phyloP scores from a whole-genome alignment of 2,329 filamentous ascomycete genomes.

The Fusarium solani-melongenae region DNA sequence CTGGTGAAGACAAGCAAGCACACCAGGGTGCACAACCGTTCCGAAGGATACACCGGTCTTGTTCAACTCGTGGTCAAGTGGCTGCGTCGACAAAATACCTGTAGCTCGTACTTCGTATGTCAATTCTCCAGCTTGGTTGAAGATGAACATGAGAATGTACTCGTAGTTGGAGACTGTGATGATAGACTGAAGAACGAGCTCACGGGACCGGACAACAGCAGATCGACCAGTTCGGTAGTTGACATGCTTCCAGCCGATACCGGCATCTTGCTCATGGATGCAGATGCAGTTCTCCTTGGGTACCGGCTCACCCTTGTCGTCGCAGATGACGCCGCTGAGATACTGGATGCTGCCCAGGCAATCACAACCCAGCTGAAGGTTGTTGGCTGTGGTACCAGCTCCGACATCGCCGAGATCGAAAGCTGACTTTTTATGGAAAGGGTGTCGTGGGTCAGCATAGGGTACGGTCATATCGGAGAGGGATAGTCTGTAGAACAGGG shows the following conservation, averaged over 20 bases:
- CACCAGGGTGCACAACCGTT: slow-evolving; percentile 71
- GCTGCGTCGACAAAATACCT: slow-evolving; percentile 71
- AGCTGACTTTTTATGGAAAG: slow-evolving; percentile 76
- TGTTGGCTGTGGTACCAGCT: slow-evolving; percentile 74
- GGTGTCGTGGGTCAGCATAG: slow-evolving; percentile 73
- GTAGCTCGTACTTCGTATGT: slow-evolving; percentile 73
- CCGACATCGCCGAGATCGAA: slow-evolving; percentile 80
- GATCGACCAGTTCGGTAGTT: slow-evolving; percentile 73
- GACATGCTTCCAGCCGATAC: slow-evolving; percentile 79
- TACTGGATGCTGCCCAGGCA: slow-evolving; percentile 75
- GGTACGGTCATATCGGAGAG: slow-evolving; percentile 78
- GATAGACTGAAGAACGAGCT: slow-evolving; percentile 75
- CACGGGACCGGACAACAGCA: slow-evolving; percentile 67
- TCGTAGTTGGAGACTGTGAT: slow-evolving; percentile 62
- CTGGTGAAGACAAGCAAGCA: slow-evolving; percentile 75
- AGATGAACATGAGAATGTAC: slow-evolving; percentile 64
- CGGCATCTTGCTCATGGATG: slow-evolving; percentile 76
- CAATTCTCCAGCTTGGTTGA: slow-evolving; percentile 72
- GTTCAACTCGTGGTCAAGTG: slow-evolving; percentile 68
- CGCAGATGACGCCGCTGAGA: slow-evolving; percentile 67
- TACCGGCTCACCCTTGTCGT: slow-evolving; percentile 63
- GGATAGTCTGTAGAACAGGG: slow-evolving; percentile 74
- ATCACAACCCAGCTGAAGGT: slow-evolving; percentile 75
- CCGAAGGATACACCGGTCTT: slow-evolving; percentile 62
- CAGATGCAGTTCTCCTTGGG: slow-evolving; percentile 71